Evolutionary conservation across 2,329 filamentous ascomycete species (phyloP).

Genomic region (Neopestalotiopsis sp.): DNA sequence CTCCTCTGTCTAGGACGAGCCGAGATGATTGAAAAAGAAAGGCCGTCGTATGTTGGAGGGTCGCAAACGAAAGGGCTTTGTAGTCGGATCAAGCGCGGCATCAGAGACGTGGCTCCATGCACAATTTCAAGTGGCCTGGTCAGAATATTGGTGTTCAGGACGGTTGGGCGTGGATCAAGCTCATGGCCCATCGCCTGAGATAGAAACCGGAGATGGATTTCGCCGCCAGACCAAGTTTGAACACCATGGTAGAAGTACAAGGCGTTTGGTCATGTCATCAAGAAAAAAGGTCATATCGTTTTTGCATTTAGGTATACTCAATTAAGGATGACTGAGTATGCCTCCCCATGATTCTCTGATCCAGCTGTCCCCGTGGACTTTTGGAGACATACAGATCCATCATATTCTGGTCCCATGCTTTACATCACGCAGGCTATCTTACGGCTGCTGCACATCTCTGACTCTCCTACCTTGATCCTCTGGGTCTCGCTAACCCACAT

Average conservation of each 20-base stretch:
- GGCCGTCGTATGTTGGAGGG: not conserved
- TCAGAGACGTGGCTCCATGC: not conserved
- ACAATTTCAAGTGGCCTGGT: not conserved
- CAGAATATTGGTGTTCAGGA: constrained; percentile 1
- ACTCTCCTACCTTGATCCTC: constrained; percentile 68
- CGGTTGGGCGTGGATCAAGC: not conserved
- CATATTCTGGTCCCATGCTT: constrained; percentile 10
- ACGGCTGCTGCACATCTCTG: constrained; percentile 71
- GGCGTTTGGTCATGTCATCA: constrained; percentile 15
- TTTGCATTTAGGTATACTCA: not conserved
- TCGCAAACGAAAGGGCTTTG: not conserved
- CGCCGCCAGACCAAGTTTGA: not conserved
- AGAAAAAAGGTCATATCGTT: constrained; percentile 9
- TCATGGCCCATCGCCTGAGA: not conserved
- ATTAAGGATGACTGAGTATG: not conserved
- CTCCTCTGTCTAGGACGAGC: too few species aligned
- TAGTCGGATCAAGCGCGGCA: not conserved
- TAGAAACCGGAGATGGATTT: not conserved
- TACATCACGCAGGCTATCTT: constrained; percentile 76
- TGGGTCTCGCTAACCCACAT: constrained; percentile 63
- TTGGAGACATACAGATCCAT: not conserved
- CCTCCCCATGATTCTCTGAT: not conserved
- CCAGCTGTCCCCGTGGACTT: too few species aligned
- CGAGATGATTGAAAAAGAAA: not conserved
- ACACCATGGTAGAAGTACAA: not conserved